A percentile compares a stretch with the other conserved stretches of the same genome.
Conservation (phyloP, 129 eudicot genomes). For the Lactuca saligna region DNA sequence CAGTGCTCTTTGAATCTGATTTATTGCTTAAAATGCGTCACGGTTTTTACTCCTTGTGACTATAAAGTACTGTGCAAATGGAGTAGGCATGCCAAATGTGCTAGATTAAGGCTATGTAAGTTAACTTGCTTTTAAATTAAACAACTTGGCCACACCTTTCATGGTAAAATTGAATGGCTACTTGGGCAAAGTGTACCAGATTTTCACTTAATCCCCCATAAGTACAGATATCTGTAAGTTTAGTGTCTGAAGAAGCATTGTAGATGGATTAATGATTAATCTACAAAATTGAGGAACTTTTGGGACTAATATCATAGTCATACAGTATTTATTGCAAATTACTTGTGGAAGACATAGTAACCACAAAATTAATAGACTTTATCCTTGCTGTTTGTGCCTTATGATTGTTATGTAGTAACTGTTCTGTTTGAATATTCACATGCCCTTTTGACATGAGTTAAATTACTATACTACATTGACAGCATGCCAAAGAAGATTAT, state of each 20-base stretch:
- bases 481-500: slow-evolving; percentile 92
- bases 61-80: slow-evolving; percentile 9
- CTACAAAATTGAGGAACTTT: not conserved
- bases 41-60: not conserved
- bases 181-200: not conserved
- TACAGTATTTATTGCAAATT: not conserved
- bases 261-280: not conserved
- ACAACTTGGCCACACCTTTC: slow-evolving; percentile 1
- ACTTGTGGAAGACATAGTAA: slow-evolving; percentile 7
- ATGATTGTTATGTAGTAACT: slow-evolving; percentile 13
- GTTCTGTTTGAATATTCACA: not conserved
- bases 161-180: not conserved
- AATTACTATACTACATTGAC: slow-evolving; percentile 34
- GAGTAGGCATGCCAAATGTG: slow-evolving; percentile 8
- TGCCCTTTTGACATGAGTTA: slow-evolving; percentile 7
- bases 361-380: not conserved
- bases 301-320: not conserved
- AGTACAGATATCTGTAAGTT: not conserved
- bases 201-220: too few relatives aligned
- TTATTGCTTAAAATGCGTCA: not conserved
- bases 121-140: not conserved
- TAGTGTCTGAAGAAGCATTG: not conserved
- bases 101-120: slow-evolving; percentile 10
- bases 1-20: not conserved
- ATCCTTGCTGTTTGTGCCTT: slow-evolving; percentile 14